phyloP scores from a whole-genome alignment of 116 monocot species.

The Papilionanthe hybrid region DNA sequence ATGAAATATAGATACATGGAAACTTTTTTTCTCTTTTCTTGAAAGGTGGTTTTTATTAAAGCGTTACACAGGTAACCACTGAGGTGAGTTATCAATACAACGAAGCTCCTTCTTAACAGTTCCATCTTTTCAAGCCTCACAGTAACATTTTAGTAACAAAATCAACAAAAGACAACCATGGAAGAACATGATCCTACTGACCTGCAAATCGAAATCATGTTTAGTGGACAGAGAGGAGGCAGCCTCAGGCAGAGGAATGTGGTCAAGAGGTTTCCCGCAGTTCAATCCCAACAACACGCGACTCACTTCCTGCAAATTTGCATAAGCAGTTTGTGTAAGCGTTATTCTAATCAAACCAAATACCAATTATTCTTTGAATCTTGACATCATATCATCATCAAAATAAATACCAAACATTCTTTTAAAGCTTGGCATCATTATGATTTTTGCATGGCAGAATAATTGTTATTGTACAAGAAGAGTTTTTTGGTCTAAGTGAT shows the following conservation, averaged over 20 bases:
- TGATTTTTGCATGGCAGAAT: too few relatives aligned
- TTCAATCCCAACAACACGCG: conserved; percentile 80
- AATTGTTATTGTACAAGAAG: too few relatives aligned
- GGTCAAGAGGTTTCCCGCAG: conserved; percentile 57
- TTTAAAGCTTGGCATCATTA: too few relatives aligned
- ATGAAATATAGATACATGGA: neutral
- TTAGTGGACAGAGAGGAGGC: conserved; percentile 36
- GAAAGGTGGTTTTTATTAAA: neutral
- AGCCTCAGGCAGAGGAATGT: conserved; percentile 35
- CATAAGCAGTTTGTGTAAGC: neutral
- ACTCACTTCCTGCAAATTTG: conserved; percentile 68
- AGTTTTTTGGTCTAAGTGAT: too few relatives aligned
- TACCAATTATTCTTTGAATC: neutral
- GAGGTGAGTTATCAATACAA: too few relatives aligned
- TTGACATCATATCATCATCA: neutral
- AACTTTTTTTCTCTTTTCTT: too few relatives aligned
- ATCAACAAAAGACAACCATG: neutral
- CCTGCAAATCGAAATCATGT: conserved; percentile 88
- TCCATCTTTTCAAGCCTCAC: too few relatives aligned
- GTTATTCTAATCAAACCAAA: neutral
- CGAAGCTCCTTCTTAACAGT: too few relatives aligned
- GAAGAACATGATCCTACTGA: conserved; percentile 6
- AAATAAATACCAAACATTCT: neutral
- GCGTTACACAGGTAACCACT: neutral
- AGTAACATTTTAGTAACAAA: neutral